Percentiles rank a stretch among this genome's conserved stretches.
Evolutionary conservation across 768 basidiomycete species (phyloP).

Genomic region (Amyloporia xantha): DNA sequence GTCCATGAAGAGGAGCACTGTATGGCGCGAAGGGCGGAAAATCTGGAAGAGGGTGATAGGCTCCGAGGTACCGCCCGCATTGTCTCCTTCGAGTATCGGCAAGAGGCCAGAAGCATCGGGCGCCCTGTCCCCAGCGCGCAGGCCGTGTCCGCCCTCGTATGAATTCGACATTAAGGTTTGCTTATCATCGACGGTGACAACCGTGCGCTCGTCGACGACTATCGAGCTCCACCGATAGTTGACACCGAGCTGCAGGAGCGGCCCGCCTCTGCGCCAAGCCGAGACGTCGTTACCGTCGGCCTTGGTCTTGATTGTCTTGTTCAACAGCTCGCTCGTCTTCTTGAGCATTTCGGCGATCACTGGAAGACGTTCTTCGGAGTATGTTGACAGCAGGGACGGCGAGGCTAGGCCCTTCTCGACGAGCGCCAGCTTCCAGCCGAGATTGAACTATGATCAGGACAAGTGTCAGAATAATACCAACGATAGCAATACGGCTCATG

Average conservation of each 20-base stretch:
- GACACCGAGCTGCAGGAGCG: constrained; percentile 39
- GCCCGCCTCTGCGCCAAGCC: constrained; percentile 5
- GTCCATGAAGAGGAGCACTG: constrained; percentile 41
- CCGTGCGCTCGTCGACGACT: constrained; percentile 31
- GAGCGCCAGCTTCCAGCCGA: constrained; percentile 27
- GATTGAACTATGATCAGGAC: constrained; percentile 17
- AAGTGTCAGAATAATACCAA: neutral
- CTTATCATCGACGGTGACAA: neutral
- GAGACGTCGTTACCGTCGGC: neutral
- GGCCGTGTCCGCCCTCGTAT: constrained; percentile 7
- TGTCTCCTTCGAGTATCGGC: neutral
- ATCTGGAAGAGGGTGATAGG: constrained; percentile 22
- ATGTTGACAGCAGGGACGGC: constrained; percentile 21
- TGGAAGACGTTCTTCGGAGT: constrained; percentile 25
- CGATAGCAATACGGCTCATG: neutral
- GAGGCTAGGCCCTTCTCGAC: constrained; percentile 20
- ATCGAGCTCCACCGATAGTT: constrained; percentile 49
- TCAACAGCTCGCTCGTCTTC: constrained; percentile 10
- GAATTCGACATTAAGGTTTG: neutral
- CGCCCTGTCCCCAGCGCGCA: constrained; percentile 40
- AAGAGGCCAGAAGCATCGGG: constrained; percentile 20
- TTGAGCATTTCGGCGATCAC: constrained; percentile 27
- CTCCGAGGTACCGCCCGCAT: neutral
- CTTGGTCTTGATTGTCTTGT: neutral
- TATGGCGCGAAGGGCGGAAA: constrained; percentile 21